Evolutionary conservation across 306 rosid species (phyloP), one percentile per base, ranked within the genome.

Genomic region (Quercus dentata): DNA sequence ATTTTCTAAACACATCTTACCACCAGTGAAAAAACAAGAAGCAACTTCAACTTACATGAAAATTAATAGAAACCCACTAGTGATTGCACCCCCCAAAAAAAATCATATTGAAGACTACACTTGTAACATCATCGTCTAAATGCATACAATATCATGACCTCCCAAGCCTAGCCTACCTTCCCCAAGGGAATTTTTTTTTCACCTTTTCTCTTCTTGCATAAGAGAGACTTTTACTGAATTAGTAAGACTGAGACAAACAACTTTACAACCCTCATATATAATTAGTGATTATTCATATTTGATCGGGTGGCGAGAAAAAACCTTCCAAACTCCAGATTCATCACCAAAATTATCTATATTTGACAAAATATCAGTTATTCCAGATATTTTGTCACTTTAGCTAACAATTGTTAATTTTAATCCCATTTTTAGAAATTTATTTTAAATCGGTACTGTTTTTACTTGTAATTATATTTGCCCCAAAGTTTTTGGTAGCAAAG

Each of bases 61-160:
- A 51, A 78, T 73, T 78, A 71, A 73, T 55, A 17, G 3, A 65
- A 25, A 27, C 49, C 27, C 38, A 14, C 15, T 33, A 62, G 64
- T 56, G 52, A 55, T 35, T 14, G 44, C 44, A 38, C 44, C 44
- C 41, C 10, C 44, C 2, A 33, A 58, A 74, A 49, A 25, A 75
- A 28, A 58, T 68, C 14, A 52, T 61, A 51, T 57, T 30, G 27
- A 73, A 76, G 61, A 23, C 75, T 25, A 10, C 54, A 46, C 11
- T 58, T 21, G 49, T 23, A 41, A n/a, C 15, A 70, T 74, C 74
- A 80, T 62, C 75, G 74, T 54, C 38, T 54, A 56, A 25, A 73
- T 27, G 61, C 19, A 14, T 72, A 44, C 41, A 4, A 58, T 58
- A 20, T 58, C 13, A 19, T 20, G 27, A 3, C 10, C 27, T 3